Evolutionary conservation across 169 alveolate genomes (phyloP).

Genomic region (Toxoplasma gondii): DNA sequence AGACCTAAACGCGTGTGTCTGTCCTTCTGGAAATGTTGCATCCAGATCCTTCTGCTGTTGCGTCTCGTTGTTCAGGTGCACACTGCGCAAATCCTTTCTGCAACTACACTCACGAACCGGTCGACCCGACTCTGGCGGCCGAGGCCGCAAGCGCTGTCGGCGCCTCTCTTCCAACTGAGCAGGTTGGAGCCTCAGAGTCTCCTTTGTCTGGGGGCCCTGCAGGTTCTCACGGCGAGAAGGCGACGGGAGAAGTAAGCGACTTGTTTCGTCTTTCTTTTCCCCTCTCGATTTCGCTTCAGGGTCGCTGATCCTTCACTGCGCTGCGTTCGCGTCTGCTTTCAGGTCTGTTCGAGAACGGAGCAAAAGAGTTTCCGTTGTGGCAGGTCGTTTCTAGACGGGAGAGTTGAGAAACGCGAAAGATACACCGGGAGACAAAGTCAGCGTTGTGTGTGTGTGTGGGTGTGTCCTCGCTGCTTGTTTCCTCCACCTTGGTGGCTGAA

Average conservation of each 20-base stretch:
- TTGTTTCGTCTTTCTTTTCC: neutral
- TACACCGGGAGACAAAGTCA: too few species aligned
- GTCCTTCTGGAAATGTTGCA: neutral
- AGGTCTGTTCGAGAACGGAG: too few species aligned
- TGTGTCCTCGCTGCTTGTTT: neutral
- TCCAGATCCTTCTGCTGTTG: neutral
- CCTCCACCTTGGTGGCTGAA: neutral
- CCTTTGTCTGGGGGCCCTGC: neutral
- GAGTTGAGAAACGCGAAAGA: too few species aligned
- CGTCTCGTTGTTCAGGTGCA: neutral
- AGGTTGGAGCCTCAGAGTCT: neutral
- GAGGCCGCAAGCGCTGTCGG: neutral
- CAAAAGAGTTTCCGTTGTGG: too few species aligned
- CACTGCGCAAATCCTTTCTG: constrained; percentile 61
- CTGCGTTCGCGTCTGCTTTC: too few species aligned
- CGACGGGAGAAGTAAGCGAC: neutral
- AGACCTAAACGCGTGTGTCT: too few species aligned
- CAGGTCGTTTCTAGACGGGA: too few species aligned
- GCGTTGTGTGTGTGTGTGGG: neutral
- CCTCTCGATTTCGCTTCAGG: neutral
- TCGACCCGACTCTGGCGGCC: neutral
- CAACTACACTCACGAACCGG: constrained; percentile 50
- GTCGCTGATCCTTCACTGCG: neutral
- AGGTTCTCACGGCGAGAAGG: neutral
- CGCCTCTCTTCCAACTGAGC: neutral